These are phyloP conservation scores for Paspalum notatum DNA, from an alignment of 176 grass and related monocot genomes.

Conservation along the genomic window DNA sequence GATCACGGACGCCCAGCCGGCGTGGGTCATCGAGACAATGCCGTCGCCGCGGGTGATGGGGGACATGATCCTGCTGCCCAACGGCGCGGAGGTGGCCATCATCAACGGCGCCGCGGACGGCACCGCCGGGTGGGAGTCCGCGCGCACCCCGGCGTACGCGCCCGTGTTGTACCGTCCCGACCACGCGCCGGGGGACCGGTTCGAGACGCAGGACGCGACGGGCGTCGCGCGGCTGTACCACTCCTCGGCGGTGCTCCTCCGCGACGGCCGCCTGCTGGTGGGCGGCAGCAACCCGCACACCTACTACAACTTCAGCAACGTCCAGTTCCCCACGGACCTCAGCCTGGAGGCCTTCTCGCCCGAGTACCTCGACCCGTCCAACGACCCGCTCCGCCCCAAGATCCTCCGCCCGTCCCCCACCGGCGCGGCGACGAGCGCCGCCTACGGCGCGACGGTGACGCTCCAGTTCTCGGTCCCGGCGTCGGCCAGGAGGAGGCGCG, in stretches of 20 bases:
- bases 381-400: constrained; percentile 47
- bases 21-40: constrained; percentile 79
- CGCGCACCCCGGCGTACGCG: constrained; percentile 39
- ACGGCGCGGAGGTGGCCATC: constrained; percentile 66
- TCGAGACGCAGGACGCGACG: constrained; percentile 53
- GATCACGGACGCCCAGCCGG: constrained; percentile 65
- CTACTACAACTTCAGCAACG: constrained; percentile 76
- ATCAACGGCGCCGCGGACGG: constrained; percentile 73
- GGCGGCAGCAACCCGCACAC: constrained; percentile 84
- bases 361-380: constrained; percentile 57
- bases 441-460: constrained; percentile 46
- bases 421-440: neutral
- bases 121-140: constrained; percentile 70
- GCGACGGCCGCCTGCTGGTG: constrained; percentile 72
- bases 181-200: constrained; percentile 38
- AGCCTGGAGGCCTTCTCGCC: constrained; percentile 86
- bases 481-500: neutral
- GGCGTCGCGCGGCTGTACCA: constrained; percentile 69
- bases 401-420: constrained; percentile 44
- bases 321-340: constrained; percentile 73
- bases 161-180: constrained; percentile 61
- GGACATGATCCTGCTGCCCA: constrained; percentile 80
- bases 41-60: constrained; percentile 84
- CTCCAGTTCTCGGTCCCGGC: constrained; percentile 48
- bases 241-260: constrained; percentile 63